phyloP scores from a whole-genome alignment of 352 stramenopile species.

The Phytophthora pinifolia region DNA sequence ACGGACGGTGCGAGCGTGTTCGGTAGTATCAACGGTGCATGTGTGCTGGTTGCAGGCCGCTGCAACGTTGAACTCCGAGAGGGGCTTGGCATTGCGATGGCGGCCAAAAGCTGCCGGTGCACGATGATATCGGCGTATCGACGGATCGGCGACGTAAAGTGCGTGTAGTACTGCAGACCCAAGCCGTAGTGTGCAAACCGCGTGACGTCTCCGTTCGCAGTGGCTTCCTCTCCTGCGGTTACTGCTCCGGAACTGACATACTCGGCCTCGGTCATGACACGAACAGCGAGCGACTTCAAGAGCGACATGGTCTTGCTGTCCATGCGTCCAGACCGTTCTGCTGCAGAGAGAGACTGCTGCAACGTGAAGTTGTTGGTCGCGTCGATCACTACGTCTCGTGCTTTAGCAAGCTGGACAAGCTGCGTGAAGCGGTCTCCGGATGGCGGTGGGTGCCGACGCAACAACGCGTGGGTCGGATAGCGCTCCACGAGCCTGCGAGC shows the following conservation, averaged over 20 bases:
- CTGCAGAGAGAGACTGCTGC: slow-evolving; percentile 66
- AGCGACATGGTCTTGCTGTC: slow-evolving; percentile 85
- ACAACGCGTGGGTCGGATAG: slow-evolving; percentile 83
- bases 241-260: slow-evolving; percentile 85
- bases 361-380: slow-evolving; percentile 82
- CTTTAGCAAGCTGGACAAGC: slow-evolving; percentile 70
- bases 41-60: background rate
- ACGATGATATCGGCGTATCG: slow-evolving; percentile 92
- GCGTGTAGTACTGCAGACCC: slow-evolving; percentile 89
- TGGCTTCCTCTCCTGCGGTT: slow-evolving; percentile 40
- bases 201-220: slow-evolving; percentile 47
- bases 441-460: slow-evolving; percentile 86
- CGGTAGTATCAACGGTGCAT: slow-evolving; percentile 32
- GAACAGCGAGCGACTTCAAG: slow-evolving; percentile 92
- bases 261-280: slow-evolving; percentile 94
- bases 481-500: slow-evolving; percentile 77
- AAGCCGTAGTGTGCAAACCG: slow-evolving; percentile 88
- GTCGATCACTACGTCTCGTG: slow-evolving; percentile 73
- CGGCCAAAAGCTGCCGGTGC: slow-evolving; percentile 85
- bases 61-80: background rate
- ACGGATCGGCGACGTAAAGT: slow-evolving; percentile 92
- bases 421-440: slow-evolving; percentile 75
- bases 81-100: slow-evolving; percentile 32
- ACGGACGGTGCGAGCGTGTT: slow-evolving; percentile 58
- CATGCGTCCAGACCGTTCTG: slow-evolving; percentile 58